Percentiles rank a stretch among this genome's conserved stretches.
Evolutionary conservation across 768 basidiomycete species (phyloP).

Genomic region (Collybia sordida): DNA sequence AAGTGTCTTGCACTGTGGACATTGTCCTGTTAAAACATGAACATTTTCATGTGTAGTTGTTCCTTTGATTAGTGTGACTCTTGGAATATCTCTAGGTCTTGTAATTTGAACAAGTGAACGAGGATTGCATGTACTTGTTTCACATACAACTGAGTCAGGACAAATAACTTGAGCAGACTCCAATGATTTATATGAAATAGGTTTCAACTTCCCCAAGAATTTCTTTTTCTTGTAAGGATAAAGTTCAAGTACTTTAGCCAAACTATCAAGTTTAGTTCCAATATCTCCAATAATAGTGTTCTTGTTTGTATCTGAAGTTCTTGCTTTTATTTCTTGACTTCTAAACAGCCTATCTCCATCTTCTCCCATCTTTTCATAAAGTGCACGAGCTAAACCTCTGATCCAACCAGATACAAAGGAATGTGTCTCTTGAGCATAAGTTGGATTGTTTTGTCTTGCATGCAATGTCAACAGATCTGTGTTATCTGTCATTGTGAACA

Average conservation of each 20-base stretch:
- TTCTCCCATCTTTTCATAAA: too few species aligned
- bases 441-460: slow-evolving; percentile 10
- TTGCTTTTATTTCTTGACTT: background rate
- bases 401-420: slow-evolving; percentile 7
- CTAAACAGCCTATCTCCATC: background rate
- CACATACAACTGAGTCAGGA: too few species aligned
- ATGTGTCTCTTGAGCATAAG: background rate
- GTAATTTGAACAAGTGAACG: too few species aligned
- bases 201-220: background rate
- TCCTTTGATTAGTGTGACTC: too few species aligned
- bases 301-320: background rate
- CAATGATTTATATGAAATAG: too few species aligned
- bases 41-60: too few species aligned
- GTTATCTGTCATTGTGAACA: slow-evolving; percentile 12
- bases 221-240: slow-evolving; percentile 1
- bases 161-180: background rate
- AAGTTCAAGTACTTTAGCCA: background rate
- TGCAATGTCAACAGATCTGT: slow-evolving; percentile 11
- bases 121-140: too few species aligned
- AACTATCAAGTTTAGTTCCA: background rate
- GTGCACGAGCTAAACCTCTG: slow-evolving; percentile 9
- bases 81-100: too few species aligned
- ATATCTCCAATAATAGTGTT: background rate
- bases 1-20: too few species aligned
- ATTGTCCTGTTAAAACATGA: too few species aligned